Evolutionary conservation across 129 eudicot species (phyloP).

Genomic region (Silybum marianum): DNA sequence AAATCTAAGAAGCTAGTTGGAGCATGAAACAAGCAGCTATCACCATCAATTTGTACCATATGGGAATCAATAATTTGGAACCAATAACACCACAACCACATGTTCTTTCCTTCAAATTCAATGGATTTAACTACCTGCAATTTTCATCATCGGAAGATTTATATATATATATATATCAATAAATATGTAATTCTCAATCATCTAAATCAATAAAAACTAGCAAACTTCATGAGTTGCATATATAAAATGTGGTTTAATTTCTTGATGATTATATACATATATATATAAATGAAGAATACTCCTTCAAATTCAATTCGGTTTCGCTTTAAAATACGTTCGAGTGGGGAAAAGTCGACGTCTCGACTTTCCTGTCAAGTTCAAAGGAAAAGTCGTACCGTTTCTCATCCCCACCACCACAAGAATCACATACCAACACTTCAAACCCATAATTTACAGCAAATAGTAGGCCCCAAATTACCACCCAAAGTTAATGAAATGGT

Average conservation of each 20-base stretch:
- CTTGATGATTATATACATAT: not conserved
- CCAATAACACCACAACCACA: conserved; percentile 36
- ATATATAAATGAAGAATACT: not conserved
- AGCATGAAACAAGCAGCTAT: conserved; percentile 34
- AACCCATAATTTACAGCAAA: not conserved
- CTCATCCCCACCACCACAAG: not conserved
- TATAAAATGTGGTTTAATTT: not conserved
- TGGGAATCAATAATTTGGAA: conserved; percentile 35
- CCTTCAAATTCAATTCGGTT: not conserved
- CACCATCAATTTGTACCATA: conserved; percentile 37
- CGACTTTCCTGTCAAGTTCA: not conserved
- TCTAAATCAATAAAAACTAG: conserved; percentile 1
- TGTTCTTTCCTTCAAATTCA: conserved; percentile 30
- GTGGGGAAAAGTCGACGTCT: not conserved
- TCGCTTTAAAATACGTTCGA: not conserved
- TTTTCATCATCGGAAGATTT: conserved; percentile 4
- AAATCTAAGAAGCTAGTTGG: conserved; percentile 19
- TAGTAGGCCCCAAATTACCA: not conserved
- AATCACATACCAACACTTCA: not conserved
- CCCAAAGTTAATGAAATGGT: not conserved
- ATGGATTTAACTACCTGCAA: conserved; percentile 14
- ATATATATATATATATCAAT: too few relatives aligned
- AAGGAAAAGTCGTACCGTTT: not conserved
- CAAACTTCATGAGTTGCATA: not conserved
- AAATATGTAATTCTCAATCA: not conserved